A percentile compares a stretch with the other conserved stretches of the same genome.
phyloP scores from a whole-genome alignment of 2,329 filamentous ascomycete genomes.

The Niveomyces coronatus region DNA sequence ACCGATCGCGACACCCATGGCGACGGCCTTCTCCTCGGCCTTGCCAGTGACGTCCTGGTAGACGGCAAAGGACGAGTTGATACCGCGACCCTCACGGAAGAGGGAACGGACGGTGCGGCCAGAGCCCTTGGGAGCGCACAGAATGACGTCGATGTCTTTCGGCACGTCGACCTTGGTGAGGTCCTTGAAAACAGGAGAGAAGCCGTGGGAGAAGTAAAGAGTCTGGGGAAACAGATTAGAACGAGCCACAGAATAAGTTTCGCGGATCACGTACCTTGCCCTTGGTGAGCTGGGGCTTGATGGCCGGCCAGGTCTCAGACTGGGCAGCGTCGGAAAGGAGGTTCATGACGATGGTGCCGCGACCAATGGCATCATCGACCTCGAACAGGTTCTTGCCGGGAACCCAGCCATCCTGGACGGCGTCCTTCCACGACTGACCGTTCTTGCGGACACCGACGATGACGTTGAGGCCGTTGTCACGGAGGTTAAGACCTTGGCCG shows the following conservation, averaged over 20 bases:
- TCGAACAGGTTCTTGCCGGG: conserved; percentile 98
- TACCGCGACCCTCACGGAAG: conserved; percentile 98
- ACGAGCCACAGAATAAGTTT: not conserved
- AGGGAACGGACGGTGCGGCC: conserved; percentile 96
- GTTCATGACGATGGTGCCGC: conserved; percentile 98
- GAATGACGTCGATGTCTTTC: conserved; percentile 94
- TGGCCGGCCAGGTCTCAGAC: conserved; percentile 95
- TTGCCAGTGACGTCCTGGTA: conserved; percentile 97
- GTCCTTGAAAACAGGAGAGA: conserved; percentile 99
- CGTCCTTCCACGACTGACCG: conserved; percentile 97
- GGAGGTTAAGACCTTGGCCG: conserved; percentile 98
- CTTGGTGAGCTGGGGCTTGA: conserved; percentile 97
- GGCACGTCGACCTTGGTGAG: conserved; percentile 98
- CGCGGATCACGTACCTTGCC: conserved; percentile 62
- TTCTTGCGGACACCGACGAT: conserved; percentile 98
- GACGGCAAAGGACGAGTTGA: conserved; percentile 98
- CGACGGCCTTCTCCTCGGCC: conserved; percentile 95
- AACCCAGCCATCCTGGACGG: conserved; percentile 93
- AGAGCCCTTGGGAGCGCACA: conserved; percentile 97
- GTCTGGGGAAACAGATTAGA: conserved; percentile 45
- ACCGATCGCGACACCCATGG: conserved; percentile 92
- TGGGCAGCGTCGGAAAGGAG: conserved; percentile 95
- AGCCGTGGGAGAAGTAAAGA: conserved; percentile 99
- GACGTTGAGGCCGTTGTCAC: conserved; percentile 98
- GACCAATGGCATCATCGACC: conserved; percentile 88